Percentiles rank a stretch among this genome's conserved stretches.
Conservation (phyloP, 306 rosid genomes). For the Fagus crenata region DNA sequence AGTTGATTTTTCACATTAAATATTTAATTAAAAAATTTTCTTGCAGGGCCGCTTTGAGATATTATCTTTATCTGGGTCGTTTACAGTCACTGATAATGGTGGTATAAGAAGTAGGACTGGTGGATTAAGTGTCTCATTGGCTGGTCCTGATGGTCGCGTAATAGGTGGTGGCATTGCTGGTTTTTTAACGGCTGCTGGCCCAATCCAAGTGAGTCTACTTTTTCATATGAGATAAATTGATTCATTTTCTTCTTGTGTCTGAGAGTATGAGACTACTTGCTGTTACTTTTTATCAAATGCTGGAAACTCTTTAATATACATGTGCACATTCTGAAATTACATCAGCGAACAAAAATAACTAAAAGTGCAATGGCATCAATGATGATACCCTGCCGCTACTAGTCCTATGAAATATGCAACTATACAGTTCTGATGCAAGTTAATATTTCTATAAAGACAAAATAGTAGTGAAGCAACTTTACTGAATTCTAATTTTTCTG, state of each 20-base stretch:
- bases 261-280: no score
- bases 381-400: neutral
- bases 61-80: constrained; percentile 73
- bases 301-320: no score
- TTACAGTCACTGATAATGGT: constrained; percentile 36
- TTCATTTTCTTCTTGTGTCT: no score
- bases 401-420: neutral
- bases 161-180: constrained; percentile 85
- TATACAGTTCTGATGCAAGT: neutral
- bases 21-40: constrained; percentile 14
- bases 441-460: no score
- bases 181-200: constrained; percentile 70
- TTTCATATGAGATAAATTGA: neutral
- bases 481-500: constrained; percentile 2
- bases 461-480: neutral
- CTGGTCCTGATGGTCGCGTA: constrained; percentile 81
- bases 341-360: no score
- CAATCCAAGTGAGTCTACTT: constrained; percentile 57
- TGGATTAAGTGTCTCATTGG: constrained; percentile 76
- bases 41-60: constrained; percentile 88
- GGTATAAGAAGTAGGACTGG: constrained; percentile 54
- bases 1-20: constrained; percentile 2
- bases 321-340: no score
- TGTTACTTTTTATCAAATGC: no score
- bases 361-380: neutral